phyloP scores from a whole-genome alignment of 345 rosid genomes.

The Syzygium aqueum region DNA sequence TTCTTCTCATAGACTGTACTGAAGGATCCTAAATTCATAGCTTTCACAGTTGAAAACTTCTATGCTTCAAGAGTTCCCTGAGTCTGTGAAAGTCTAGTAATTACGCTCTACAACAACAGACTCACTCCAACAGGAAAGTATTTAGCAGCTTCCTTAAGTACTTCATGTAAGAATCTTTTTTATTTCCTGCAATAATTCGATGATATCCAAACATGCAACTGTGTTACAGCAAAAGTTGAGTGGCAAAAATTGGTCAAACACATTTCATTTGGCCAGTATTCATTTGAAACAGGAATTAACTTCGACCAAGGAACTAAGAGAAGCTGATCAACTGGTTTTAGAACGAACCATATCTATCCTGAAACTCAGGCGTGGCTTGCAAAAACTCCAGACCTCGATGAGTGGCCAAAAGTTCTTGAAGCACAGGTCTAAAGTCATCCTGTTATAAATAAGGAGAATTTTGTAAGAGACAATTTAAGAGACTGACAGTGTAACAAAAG shows the following conservation, averaged over 20 bases:
- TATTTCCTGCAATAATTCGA: neutral
- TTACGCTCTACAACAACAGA: neutral
- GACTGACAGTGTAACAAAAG: neutral
- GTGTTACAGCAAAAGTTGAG: neutral
- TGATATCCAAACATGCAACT: neutral
- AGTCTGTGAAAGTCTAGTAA: neutral
- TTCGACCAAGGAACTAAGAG: neutral
- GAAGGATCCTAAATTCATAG: neutral
- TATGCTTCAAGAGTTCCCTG: neutral
- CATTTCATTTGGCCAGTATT: neutral
- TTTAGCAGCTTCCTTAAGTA: neutral
- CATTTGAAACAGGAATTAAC: neutral
- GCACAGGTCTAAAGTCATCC: slow-evolving; percentile 85
- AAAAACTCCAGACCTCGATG: slow-evolving; percentile 89
- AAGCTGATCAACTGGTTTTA: neutral
- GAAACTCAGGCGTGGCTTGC: slow-evolving; percentile 71
- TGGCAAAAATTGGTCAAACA: neutral
- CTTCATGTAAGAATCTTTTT: neutral
- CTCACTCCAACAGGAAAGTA: neutral
- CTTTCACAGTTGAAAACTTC: neutral
- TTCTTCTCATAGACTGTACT: neutral
- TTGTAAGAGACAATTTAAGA: neutral
- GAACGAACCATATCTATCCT: slow-evolving; percentile 81
- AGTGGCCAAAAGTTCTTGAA: slow-evolving; percentile 64
- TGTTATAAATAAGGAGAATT: slow-evolving; percentile 18